These are phyloP conservation scores for Pyracantha coccinea DNA, from an alignment of 331 rosid species.

Conservation along the genomic window DNA sequence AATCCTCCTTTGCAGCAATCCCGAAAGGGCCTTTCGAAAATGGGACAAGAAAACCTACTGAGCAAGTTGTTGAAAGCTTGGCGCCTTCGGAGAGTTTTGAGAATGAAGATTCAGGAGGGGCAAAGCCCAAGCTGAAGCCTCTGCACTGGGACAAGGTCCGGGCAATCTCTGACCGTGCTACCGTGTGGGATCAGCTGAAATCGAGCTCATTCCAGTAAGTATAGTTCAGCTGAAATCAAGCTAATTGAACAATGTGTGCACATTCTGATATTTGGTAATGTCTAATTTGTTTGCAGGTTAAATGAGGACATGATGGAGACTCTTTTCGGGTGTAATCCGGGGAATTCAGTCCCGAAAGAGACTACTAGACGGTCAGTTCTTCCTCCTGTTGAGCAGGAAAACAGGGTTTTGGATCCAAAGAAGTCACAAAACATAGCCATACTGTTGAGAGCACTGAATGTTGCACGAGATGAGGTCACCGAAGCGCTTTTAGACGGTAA, in stretches of 20 bases:
- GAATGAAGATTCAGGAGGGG: slow-evolving; percentile 55
- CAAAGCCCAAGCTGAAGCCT: slow-evolving; percentile 78
- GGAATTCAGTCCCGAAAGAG: slow-evolving; percentile 58
- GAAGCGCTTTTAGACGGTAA: slow-evolving; percentile 91
- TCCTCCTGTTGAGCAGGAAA: slow-evolving; percentile 61
- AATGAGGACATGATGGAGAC: slow-evolving; percentile 99
- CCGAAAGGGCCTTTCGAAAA: slow-evolving; percentile 21
- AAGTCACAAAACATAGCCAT: slow-evolving; percentile 97
- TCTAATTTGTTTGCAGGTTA: slow-evolving; percentile 36
- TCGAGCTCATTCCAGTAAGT: slow-evolving; percentile 96
- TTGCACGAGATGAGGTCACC: slow-evolving; percentile 81
- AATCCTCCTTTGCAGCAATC: slow-evolving; percentile 18
- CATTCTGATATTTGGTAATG: background rate
- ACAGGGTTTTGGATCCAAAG: slow-evolving; percentile 87
- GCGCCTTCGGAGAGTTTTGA: slow-evolving; percentile 49
- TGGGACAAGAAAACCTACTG: slow-evolving; percentile 21
- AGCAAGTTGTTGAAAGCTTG: slow-evolving; percentile 12
- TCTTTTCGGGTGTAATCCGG: slow-evolving; percentile 65
- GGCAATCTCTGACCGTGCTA: slow-evolving; percentile 88
- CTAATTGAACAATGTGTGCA: background rate
- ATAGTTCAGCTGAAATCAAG: background rate
- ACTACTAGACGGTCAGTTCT: slow-evolving; percentile 51
- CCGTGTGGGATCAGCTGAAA: slow-evolving; percentile 97
- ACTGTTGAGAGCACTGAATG: slow-evolving; percentile 82
- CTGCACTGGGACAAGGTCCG: slow-evolving; percentile 98